phyloP scores from a whole-genome alignment of 75 land plant genomes.

The Azolla pinnata region DNA sequence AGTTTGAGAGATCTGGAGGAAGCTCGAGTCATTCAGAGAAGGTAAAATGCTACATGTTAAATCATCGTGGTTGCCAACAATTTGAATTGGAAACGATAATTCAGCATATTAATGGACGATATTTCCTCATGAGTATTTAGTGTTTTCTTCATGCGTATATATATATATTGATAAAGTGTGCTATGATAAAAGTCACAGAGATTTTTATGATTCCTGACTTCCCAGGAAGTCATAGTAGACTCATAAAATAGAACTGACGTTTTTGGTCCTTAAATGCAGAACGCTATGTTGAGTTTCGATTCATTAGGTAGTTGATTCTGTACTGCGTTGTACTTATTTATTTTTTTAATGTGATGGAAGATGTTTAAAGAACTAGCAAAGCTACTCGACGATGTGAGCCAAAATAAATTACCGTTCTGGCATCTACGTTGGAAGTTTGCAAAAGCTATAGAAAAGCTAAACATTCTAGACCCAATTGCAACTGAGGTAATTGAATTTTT shows the following conservation, averaged over 20 bases:
- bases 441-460: constrained; percentile 45
- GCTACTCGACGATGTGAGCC: constrained; percentile 36
- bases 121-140: too few relatives aligned
- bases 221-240: too few relatives aligned
- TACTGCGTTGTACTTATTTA: constrained; percentile 23
- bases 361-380: constrained; percentile 25
- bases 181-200: too few relatives aligned
- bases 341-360: too few relatives aligned
- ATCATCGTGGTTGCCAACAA: constrained; percentile 4
- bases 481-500: constrained; percentile 43
- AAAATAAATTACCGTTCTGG: constrained; percentile 54
- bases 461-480: constrained; percentile 48
- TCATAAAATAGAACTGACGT: too few relatives aligned
- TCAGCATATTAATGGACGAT: not conserved
- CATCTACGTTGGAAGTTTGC: constrained; percentile 52
- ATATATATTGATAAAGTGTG: too few relatives aligned
- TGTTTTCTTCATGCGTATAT: too few relatives aligned
- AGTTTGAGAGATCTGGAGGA: not conserved
- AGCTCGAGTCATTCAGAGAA: not conserved
- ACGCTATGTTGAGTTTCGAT: too few relatives aligned
- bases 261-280: too few relatives aligned
- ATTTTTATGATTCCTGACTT: too few relatives aligned
- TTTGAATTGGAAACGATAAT: too few relatives aligned
- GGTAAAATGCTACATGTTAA: constrained; percentile 7
- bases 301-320: not conserved